Evolutionary conservation across 345 rosid genomes (phyloP), one percentile per base, ranked within the genome.

Genomic region (Eucalyptus microcorys): DNA sequence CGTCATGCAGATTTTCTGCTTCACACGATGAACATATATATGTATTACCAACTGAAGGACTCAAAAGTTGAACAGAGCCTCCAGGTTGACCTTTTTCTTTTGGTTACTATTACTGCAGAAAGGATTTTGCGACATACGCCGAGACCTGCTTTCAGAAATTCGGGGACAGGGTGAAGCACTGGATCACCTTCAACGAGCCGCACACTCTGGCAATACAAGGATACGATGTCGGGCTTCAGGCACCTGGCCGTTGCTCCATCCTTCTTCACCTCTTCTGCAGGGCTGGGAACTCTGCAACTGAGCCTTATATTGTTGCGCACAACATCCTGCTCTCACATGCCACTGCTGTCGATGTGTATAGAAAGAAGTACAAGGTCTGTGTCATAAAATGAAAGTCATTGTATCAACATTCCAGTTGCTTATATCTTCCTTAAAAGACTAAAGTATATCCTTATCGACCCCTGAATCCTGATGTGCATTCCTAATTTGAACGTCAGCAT

Each of bases 131-230:
- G 27, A 80, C 87, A 10, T 96, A 92, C 86, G 98, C 98, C 0
- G 99, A 98, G 92, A 94, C 96, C 24, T 98, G 99, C 89, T 98
- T 96, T 90, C 89, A 94, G 89, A 94, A 92, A 86, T 98, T 96
- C 87, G 99, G 99, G 21, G 99, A 98, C 89, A 93, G 99, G 52
- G 99, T 98, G 85, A 97, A 95, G 92, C 95, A 96, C 22, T 98
- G 99, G 99, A 94, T 95, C 15, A 97, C 98, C 19, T 96, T 98
- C 93, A 97, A 97, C 59, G 99, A 97, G 93, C 99, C 99, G 13
- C 97, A 98, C 66, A 94, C 99, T 47, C 92, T 96, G 49, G 16
- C 97, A 2, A 89, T 96, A 84, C 99, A 98, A 90, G 99, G 99
- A 50, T 98, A 95, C 88, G 99, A 97, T 88, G 94, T 92, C 12